A percentile compares a stretch with the other conserved stretches of the same genome.
Conservation (phyloP, 2,329 filamentous ascomycete genomes). For the Harringtonia lauricola region DNA sequence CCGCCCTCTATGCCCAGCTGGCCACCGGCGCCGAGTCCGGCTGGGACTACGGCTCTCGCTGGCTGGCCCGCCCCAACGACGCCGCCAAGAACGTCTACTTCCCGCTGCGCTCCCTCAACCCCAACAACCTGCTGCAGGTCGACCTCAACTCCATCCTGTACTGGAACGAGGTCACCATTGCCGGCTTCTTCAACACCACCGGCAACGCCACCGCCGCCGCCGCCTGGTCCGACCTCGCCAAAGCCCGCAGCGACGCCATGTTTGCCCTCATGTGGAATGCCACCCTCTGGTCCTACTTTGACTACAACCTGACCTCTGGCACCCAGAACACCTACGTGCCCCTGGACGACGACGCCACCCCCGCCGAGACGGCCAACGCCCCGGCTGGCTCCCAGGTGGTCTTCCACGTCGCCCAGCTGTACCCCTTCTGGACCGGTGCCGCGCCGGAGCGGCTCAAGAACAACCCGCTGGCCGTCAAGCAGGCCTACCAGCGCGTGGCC, state of each 20-base stretch:
- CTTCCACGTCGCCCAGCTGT: slow-evolving; percentile 50
- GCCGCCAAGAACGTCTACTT: slow-evolving; percentile 51
- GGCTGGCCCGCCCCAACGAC: slow-evolving; percentile 44
- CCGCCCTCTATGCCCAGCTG: slow-evolving; percentile 46
- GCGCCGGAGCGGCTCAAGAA: slow-evolving; percentile 44
- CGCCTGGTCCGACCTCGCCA: slow-evolving; percentile 37
- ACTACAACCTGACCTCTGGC: slow-evolving; percentile 53
- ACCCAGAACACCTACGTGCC: slow-evolving; percentile 44
- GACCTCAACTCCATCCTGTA: slow-evolving; percentile 61
- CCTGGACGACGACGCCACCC: slow-evolving; percentile 32
- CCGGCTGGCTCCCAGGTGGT: slow-evolving; percentile 44
- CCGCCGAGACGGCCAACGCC: slow-evolving; percentile 30
- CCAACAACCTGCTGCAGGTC: slow-evolving; percentile 45
- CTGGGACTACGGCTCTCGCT: slow-evolving; percentile 52
- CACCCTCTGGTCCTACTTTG: slow-evolving; percentile 53
- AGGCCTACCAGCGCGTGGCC: slow-evolving; percentile 41
- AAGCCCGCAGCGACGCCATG: slow-evolving; percentile 49
- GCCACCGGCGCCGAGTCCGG: slow-evolving; percentile 56
- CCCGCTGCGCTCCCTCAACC: slow-evolving; percentile 53
- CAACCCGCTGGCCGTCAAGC: slow-evolving; percentile 46
- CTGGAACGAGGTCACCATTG: slow-evolving; percentile 50
- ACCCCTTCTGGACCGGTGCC: slow-evolving; percentile 59
- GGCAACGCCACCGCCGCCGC: slow-evolving; percentile 39
- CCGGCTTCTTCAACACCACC: slow-evolving; percentile 37
- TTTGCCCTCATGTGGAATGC: slow-evolving; percentile 53